Evolutionary conservation across 768 basidiomycete species (phyloP), one percentile per base, ranked within the genome.

Genomic region (Hortiboletus campestris): DNA sequence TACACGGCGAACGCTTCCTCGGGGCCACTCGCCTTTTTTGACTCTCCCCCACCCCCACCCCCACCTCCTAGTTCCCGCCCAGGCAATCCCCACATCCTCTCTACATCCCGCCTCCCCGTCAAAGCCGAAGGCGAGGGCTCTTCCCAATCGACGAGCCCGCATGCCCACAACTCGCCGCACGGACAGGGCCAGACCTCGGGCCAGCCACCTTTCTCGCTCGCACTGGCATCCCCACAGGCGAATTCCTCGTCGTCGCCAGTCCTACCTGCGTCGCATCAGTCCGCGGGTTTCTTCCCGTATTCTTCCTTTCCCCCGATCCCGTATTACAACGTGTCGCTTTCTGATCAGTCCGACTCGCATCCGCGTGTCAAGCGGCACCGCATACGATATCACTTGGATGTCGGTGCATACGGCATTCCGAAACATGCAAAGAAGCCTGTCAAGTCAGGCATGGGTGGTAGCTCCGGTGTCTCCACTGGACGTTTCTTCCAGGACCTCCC

Each of bases 381-480:
- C 46, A 66, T 65, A 59, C 66, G 76, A 35, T 81, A 77, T 60
- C 76, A 81, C 58, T 78, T 94, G 35, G 86, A 91, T 47, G 84
- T 86, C 14, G 91, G 88, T 16, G 91, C 91, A 13, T 93, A 90
- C 61, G 93, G 93, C 6, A 89, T 94, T 48, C 86, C 93, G 0
- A 95, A 95, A 69, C 70, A 65, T 39, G 55, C 64, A 7, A 67
- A 48, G 42, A 58, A 51, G 53, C 65, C 61, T 49, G 59, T 42
- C 10, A 71, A 73, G 29, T 57, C 75, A 66, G 73, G 67, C 67
- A 59, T 53, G 62, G 53, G 57, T 61, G 53, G 57, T 45, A 50
- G 52, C 45, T 2, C 61, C 5, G 31, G 58, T 44, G 60, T 51
- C 36, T 49, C 38, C 42, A 49, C 60, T 36, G 68, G 56, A 61